phyloP scores from a whole-genome alignment of 139 green algal genomes.

The Zygnema circumcarinatum region DNA sequence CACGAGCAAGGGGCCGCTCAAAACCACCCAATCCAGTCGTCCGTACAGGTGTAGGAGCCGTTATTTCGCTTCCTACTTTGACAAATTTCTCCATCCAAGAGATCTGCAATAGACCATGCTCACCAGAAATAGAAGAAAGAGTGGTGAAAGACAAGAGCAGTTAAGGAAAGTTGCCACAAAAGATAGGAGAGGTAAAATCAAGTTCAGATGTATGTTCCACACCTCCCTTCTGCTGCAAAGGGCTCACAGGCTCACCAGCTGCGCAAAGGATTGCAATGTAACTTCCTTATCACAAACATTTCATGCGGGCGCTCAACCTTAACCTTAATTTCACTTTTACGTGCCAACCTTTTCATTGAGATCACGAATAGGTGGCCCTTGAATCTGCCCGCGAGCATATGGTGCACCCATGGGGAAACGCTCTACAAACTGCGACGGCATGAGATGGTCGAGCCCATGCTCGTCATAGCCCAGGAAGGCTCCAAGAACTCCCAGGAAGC shows the following conservation, averaged over 20 bases:
- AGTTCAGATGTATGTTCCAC: too few species aligned
- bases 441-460: constrained; percentile 6
- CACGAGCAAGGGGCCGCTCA: constrained; percentile 6
- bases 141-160: not conserved
- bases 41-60: constrained; percentile 21
- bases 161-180: too few species aligned
- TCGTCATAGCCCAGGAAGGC: constrained; percentile 85
- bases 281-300: too few species aligned
- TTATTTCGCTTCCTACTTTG: constrained; percentile 46
- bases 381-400: constrained; percentile 66
- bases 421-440: constrained; percentile 80
- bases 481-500: constrained; percentile 94
- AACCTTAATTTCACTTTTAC: too few species aligned
- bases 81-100: constrained; percentile 63
- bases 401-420: constrained; percentile 89
- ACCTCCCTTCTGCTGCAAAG: too few species aligned
- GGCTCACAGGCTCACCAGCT: too few species aligned
- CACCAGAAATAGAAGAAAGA: constrained; percentile 5
- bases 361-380: constrained; percentile 77
- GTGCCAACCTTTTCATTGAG: constrained; percentile 77
- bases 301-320: too few species aligned
- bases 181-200: too few species aligned
- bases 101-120: constrained; percentile 29
- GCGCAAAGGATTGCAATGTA: too few species aligned
- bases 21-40: constrained; percentile 43